phyloP scores from a whole-genome alignment of 2,329 filamentous ascomycete species.

The Cladophialophora bantiana region DNA sequence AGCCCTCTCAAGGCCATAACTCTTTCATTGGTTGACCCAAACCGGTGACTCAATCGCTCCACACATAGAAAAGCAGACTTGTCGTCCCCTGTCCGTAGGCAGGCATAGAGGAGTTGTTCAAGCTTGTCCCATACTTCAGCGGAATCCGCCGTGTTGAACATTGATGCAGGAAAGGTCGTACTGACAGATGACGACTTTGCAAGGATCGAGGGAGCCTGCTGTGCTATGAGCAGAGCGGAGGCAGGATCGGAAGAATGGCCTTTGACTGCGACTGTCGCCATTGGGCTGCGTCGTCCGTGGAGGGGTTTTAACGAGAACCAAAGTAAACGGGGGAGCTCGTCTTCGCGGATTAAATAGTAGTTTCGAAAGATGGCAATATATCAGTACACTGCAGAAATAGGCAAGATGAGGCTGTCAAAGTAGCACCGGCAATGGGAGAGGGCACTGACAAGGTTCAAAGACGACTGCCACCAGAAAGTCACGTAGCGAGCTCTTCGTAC shows the following conservation, averaged over 20 bases:
- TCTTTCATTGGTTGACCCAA: constrained; percentile 83
- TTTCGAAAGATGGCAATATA: neutral
- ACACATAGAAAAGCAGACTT: constrained; percentile 77
- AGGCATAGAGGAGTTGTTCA: constrained; percentile 85
- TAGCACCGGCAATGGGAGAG: neutral
- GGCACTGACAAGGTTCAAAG: neutral
- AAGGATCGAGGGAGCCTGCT: constrained; percentile 52
- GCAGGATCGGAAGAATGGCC: constrained; percentile 50
- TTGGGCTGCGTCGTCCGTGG: constrained; percentile 4
- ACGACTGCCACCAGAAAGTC: neutral
- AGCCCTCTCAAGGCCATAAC: constrained; percentile 83
- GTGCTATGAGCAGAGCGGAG: constrained; percentile 53
- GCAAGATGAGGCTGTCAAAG: neutral
- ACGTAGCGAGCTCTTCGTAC: neutral
- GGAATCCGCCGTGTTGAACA: constrained; percentile 66
- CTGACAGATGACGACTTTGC: constrained; percentile 57
- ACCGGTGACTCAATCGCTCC: constrained; percentile 76
- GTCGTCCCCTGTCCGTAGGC: constrained; percentile 84
- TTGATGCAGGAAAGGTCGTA: constrained; percentile 59
- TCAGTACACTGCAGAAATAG: neutral
- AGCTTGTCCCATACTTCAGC: constrained; percentile 83
- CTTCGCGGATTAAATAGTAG: neutral
- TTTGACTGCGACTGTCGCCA: constrained; percentile 26
- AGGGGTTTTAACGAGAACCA: no score
- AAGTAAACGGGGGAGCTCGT: neutral